Conservation (phyloP, 2,329 filamentous ascomycete genomes). For the Fusarium tjaetaba region DNA sequence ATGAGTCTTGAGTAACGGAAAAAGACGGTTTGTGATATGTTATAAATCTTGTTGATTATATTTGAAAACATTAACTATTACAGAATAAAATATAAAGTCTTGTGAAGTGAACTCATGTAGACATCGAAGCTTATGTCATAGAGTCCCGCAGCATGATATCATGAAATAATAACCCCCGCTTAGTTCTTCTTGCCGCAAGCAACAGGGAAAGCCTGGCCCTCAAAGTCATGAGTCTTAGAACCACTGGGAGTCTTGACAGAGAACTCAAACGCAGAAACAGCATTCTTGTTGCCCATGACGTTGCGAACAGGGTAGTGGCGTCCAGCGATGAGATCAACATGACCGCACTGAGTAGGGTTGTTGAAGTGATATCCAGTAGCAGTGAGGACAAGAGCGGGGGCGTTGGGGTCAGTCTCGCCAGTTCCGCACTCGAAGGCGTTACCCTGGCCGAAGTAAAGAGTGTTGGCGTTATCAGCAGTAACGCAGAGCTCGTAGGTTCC, state of each 20-base stretch:
- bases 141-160: background rate
- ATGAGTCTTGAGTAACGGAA: background rate
- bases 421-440: constrained; percentile 31
- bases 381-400: background rate
- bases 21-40: too few relatives aligned
- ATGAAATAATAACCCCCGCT: background rate
- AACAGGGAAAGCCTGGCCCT: background rate
- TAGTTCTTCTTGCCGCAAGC: background rate
- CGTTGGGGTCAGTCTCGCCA: constrained; percentile 17
- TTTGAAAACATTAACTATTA: background rate
- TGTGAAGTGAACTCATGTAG: background rate
- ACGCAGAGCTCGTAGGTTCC: constrained; percentile 34
- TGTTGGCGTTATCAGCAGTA: constrained; percentile 37
- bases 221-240: background rate
- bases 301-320: constrained; percentile 34
- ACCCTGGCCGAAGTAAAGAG: constrained; percentile 35
- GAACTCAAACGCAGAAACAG: background rate
- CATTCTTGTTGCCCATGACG: constrained; percentile 33
- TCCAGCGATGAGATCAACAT: constrained; percentile 21
- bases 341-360: constrained; percentile 29
- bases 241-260: background rate
- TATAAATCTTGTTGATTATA: background rate
- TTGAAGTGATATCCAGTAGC: constrained; percentile 12
- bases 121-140: background rate
- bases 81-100: background rate